Evolutionary conservation across 2,329 filamentous ascomycete species (phyloP), one percentile per base, ranked within the genome.

Genomic region (Exophiala mesophila): DNA sequence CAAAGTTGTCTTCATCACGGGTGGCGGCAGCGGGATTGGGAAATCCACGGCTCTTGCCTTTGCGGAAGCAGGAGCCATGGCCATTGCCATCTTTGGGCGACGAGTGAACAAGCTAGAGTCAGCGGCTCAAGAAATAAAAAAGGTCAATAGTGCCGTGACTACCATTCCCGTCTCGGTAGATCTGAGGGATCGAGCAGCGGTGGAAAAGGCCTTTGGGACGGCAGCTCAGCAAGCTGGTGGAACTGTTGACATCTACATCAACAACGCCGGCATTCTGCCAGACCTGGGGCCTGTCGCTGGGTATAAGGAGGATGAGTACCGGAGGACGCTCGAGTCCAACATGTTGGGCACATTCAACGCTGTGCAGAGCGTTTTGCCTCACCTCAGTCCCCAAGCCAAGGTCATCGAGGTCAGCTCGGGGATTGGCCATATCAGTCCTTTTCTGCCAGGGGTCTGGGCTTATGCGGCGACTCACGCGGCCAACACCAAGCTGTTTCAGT

Each of bases 21-120:
- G 77, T 6, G 76, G 71, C 0, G 73, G 71, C 2, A 71, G 69
- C 28, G 76, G 76, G 3, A 69, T 79, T 26, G 77, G 78, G 4
- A 64, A 63, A 2, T 67, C 70, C 10, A 74, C 70, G 3, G 76
- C 76, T 1, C 54, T 74, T n/a, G 70, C 73, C 8, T 82, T 71
- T 52, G 77, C 76, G 15, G 62, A 63, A 51, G 76, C 77, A 3
- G 72, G 73, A 3, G 72, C 70, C 20, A 65, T 69, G 0, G 57
- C 61, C 19, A 75, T 83, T 41, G 71, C 70, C 12, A 62, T 82
- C 15, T 69, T 63, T 5, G 77, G 76, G 1, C 71, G 78, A 8
- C 34, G 44, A n/a, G 35, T 38, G 17, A 44, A 50, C 8, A 36
- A 21, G 19, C 39, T 50, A 13, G 21, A 39, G 18, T 33, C 30